These are phyloP conservation scores for Fusarium ramigenum DNA, from an alignment of 2,329 filamentous ascomycete genomes.

Conservation along the genomic window DNA sequence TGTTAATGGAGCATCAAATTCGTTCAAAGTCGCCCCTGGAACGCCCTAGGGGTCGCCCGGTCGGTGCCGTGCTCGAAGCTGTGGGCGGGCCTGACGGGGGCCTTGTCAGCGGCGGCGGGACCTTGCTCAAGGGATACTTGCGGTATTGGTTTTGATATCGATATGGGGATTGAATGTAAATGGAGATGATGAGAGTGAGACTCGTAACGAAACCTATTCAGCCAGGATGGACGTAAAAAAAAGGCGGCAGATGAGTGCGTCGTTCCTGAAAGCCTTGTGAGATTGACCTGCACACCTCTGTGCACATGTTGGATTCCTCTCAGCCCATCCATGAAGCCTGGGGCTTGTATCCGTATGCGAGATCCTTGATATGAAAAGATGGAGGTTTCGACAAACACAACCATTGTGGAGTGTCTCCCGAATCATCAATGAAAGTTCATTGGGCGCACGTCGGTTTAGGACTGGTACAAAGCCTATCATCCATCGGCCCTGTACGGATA, in stretches of 20 bases:
- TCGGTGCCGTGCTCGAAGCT: slow-evolving; percentile 13
- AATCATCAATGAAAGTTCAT: slow-evolving; percentile 18
- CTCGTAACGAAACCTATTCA: neutral
- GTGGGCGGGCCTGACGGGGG: slow-evolving; percentile 10
- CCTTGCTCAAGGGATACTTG: slow-evolving; percentile 21
- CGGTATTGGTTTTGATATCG: slow-evolving; percentile 6
- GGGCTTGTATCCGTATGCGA: slow-evolving; percentile 22
- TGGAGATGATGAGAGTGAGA: neutral
- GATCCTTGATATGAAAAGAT: slow-evolving; percentile 29
- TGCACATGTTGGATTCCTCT: slow-evolving; percentile 13
- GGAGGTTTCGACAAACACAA: slow-evolving; percentile 23
- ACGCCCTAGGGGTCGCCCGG: slow-evolving; percentile 25
- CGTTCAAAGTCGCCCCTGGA: slow-evolving; percentile 29
- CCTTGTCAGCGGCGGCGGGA: slow-evolving; percentile 13
- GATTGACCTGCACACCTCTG: slow-evolving; percentile 17
- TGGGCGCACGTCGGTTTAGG: slow-evolving; percentile 8
- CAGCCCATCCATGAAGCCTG: slow-evolving; percentile 17
- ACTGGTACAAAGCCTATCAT: slow-evolving; percentile 23
- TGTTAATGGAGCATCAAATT: slow-evolving; percentile 22
- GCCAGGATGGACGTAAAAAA: neutral
- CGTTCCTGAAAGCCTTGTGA: slow-evolving; percentile 5
- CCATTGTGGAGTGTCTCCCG: slow-evolving; percentile 7
- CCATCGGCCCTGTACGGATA: slow-evolving; percentile 14
- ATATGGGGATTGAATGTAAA: slow-evolving; percentile 9
- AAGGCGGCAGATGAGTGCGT: neutral